Percentiles rank a stretch among this genome's conserved stretches.
phyloP scores from a whole-genome alignment of 495 filamentous ascomycete genomes.

The Podospora conica region DNA sequence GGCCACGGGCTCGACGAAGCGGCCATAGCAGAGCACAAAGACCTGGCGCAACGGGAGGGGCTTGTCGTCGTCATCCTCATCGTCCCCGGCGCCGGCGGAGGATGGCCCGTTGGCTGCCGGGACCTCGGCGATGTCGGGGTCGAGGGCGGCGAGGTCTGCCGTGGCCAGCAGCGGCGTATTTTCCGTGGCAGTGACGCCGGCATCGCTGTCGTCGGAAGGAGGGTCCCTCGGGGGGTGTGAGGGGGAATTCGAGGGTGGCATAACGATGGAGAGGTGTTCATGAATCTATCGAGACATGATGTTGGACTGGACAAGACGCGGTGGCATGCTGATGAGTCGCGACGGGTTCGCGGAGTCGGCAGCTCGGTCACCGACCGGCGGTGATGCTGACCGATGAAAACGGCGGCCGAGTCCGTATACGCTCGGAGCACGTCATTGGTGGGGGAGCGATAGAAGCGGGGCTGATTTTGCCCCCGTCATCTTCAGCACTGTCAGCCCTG shows the following conservation, averaged over 20 bases:
- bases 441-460: too few relatives aligned
- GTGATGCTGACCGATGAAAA: not conserved
- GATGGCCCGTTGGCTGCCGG: constrained; percentile 10
- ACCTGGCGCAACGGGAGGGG: constrained; percentile 56
- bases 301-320: not conserved
- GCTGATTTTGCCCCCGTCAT: too few relatives aligned
- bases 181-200: constrained; percentile 20
- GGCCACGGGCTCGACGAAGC: constrained; percentile 64
- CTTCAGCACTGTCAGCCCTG: too few relatives aligned
- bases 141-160: constrained; percentile 12
- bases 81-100: constrained; percentile 19
- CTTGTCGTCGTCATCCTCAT: constrained; percentile 24
- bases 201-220: not conserved
- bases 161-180: constrained; percentile 32
- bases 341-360: not conserved
- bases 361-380: too few relatives aligned
- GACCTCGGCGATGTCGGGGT: constrained; percentile 16
- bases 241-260: not conserved
- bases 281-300: not conserved
- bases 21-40: constrained; percentile 58
- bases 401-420: not conserved
- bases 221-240: not conserved
- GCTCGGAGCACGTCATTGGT: not conserved
- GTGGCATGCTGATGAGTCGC: not conserved
- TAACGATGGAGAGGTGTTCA: not conserved